Base-by-base conservation (phyloP, 1,284 basidiomycete genomes). In the Stygiomarasmius scandens region DNA sequence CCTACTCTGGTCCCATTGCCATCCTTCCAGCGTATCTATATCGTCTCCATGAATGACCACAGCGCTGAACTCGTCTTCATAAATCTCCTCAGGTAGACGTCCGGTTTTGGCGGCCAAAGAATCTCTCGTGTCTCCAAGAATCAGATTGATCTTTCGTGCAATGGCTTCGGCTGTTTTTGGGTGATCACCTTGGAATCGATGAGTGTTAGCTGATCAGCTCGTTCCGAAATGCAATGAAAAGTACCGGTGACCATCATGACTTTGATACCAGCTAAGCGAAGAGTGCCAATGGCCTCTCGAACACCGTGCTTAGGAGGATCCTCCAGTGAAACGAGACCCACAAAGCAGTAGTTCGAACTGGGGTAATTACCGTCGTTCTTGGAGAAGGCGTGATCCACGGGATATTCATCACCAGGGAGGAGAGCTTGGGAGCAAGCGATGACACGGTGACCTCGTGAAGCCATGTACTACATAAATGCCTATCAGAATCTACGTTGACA, bases 221-320 rank as follows among this genome's bases (percentile, higher is more conserved):
- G n/a, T n/a, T n/a, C n/a, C n/a, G n/a, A n/a, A n/a, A n/a, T 34
- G 8, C 32, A 34, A 14, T 14, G 14, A 14, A 34, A 63, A 72
- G 48, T 48, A 83, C 84, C 84, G 24, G 85, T 87, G 6, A 87
- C 83, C 85, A 87, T 87, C 80, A 87, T 86, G 47, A 88, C 85
- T 69, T 86, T 87, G 66, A 88, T 87, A 8, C 86, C 86, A 11
- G 85, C 86, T 9, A 85, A 74, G 57, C 85, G 79, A 38, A 88
- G 77, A 25, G 83, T 86, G 4, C 86, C 85, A 60, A 89, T 85
- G 10, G 86, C 86, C 64, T 88, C 85, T 19, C 85, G 80, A 8
- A 88, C 86, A 46, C 86, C 86, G 60, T 87, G 85, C 64, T 87
- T 87, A 2, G 86, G 86, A 16, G 86, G 86, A 67, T 89, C 86